A percentile compares a stretch with the other conserved stretches of the same genome.
phyloP scores from a whole-genome alignment of 805 yeast species.

The Yamadazyma philogaea region DNA sequence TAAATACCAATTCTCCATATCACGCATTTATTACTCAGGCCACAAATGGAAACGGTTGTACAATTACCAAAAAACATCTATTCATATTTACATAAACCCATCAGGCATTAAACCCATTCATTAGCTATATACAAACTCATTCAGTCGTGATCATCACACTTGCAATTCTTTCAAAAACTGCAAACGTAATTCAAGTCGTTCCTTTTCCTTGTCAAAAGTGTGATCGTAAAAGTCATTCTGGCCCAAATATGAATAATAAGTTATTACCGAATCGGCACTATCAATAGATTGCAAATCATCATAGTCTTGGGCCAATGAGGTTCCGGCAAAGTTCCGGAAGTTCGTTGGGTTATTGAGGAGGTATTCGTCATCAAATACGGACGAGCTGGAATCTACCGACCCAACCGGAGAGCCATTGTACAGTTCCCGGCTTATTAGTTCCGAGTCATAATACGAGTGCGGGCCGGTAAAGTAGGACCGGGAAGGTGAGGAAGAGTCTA shows the following conservation, averaged over 20 bases:
- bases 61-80: no score
- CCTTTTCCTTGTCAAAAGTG: slow-evolving; percentile 29
- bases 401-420: not conserved
- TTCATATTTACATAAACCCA: no score
- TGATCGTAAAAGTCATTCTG: slow-evolving; percentile 12
- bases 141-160: slow-evolving; percentile 9
- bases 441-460: not conserved
- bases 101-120: not conserved
- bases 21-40: no score
- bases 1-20: no score
- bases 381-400: not conserved
- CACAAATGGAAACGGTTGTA: no score
- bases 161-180: slow-evolving; percentile 36
- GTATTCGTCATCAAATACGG: slow-evolving; percentile 27
- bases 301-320: slow-evolving; percentile 15
- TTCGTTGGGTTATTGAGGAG: slow-evolving; percentile 22
- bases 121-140: slow-evolving; percentile 3
- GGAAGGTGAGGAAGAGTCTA: not conserved
- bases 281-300: slow-evolving; percentile 20
- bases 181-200: slow-evolving; percentile 36
- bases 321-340: slow-evolving; percentile 24
- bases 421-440: no score
- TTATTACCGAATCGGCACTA: slow-evolving; percentile 22
- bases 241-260: slow-evolving; percentile 18
- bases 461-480: not conserved